A percentile compares a stretch with the other conserved stretches of the same genome.
phyloP scores from a whole-genome alignment of 192 early-diverging fungal species.

The Neocallimastix lanati region DNA sequence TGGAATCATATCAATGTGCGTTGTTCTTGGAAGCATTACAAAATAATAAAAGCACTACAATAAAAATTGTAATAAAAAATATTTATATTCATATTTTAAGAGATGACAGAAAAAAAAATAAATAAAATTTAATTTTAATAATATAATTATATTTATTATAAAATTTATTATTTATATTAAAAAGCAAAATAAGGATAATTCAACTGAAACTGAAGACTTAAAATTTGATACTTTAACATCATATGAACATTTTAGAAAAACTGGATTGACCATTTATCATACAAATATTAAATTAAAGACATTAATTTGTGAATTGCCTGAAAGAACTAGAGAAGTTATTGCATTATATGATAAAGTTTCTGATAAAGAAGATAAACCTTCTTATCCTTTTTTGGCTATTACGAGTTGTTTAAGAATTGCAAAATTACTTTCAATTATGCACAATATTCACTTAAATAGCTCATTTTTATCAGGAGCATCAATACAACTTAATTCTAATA shows the following conservation, averaged over 20 bases:
- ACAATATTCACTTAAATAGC: slow-evolving; percentile 11
- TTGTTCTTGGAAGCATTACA: slow-evolving; percentile 33
- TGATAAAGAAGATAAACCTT: slow-evolving; percentile 17
- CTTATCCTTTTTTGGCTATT: slow-evolving; percentile 39
- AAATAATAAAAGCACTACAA: slow-evolving; percentile 11
- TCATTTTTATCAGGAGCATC: slow-evolving; percentile 19
- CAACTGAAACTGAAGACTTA: background rate
- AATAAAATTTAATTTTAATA: too few species aligned
- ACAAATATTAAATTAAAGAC: slow-evolving; percentile 6
- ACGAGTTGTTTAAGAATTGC: slow-evolving; percentile 50
- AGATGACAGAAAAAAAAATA: too few species aligned
- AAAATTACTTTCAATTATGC: slow-evolving; percentile 32
- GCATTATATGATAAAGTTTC: slow-evolving; percentile 40
- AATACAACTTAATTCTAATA: slow-evolving; percentile 2
- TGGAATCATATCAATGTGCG: slow-evolving; percentile 49
- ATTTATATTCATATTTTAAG: too few species aligned
- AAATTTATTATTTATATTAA: too few species aligned
- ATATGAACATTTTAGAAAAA: background rate
- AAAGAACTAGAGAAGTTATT: slow-evolving; percentile 47
- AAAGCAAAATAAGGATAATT: background rate
- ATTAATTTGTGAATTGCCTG: slow-evolving; percentile 36
- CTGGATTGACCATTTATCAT: background rate
- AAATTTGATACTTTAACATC: background rate
- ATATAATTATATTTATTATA: too few species aligned
- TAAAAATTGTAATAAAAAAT: background rate